Evolutionary conservation across 2,329 filamentous ascomycete species (phyloP), one percentile per base, ranked within the genome.

Genomic region (Ceratocystis cubensis): DNA sequence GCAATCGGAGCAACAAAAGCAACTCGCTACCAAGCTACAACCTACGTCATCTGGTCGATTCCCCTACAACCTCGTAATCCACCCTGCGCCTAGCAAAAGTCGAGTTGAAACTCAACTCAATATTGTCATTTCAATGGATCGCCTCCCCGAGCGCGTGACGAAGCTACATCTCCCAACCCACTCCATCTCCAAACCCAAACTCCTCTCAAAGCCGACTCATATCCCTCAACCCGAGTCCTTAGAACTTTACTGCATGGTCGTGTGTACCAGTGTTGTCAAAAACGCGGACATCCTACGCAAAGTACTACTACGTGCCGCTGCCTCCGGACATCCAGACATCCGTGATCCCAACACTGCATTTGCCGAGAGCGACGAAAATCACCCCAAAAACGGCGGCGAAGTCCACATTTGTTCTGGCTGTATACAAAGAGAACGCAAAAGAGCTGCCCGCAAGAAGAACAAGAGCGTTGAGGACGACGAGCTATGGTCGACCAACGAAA

Each of bases 31-130:
- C 8, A 56, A 56, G 15, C 33, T 41, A 25, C 53, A 61, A 59
- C 41, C 65, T 8, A 53, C 63, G 4, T 30, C 37, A 17, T 48
- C 50, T 6, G 61, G 45, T 45, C 61, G 61, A n/a, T 65, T 63
- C 25, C 66, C 66, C 3, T 68, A 68, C 62, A 13, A 67, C 20
- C 64, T 69, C 45, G 61, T 61, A n/a, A 67, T 67, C 57, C 67
- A 69, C 25, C 67, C 67, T 5, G 64, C 67, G 53, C 68, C 69
- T 5, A 66, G 45, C 8, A 70, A 69, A 59, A 70, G 67, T 17
- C 86, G 94, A 25, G 94, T 97, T 20, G 94, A 99, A 78, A 97
- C 94, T 0, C 94, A 97, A 74, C 96, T 97, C 71, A 89, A 89
- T 7, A 90, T 96, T 71, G 87, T 87, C 72, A 81, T 97, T 75